Evolutionary conservation across 2,329 filamentous ascomycete genomes (phyloP), one percentile per base, ranked within the genome.

Genomic region (Macrophomina phaseolina): DNA sequence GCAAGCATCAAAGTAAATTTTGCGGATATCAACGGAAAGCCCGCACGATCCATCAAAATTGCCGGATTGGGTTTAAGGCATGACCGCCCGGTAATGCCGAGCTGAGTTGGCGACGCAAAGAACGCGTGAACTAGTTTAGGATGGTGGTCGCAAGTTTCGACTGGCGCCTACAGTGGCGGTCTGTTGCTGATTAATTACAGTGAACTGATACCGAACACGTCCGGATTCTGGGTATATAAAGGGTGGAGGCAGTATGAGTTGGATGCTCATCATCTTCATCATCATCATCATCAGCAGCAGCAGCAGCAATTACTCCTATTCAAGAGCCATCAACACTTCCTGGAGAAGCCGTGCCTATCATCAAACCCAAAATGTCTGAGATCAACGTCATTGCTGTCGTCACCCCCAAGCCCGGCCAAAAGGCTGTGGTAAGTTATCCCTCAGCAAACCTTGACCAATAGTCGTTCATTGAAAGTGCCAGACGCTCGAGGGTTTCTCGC

Each of bases 311-410:
- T 23, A 23, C 23, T 5, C 1, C 28, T 16, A n/a, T 11, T 16
- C 49, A 36, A 16, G 28, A 12, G 11, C 48, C 8, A 4, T 53
- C 11, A 3, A n/a, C 12, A 34, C 30, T 53, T 53, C 49, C 14
- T 45, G 28, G 14, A 53, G 49, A 53, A 53, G 49, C n/a, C 23
- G 23, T 3, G 23, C 23, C 23, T 23, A 23, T 2, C n/a, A 16
- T 8, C 28, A 45, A 14, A 53, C 30, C 16, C 49, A 53, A 14
- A 14, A 53, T 53, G 49, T 53, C 49, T 53, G 49, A 53, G 14
- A n/a, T 53, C 30, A 34, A 30, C 49, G 49, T 53, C 30, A 53
- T 53, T n/a, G 49, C 49, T 16, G 28, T 53, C 49, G 11, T 53
- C 49, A 53, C 49, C 16, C 49, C 49, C 30, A 53, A 53, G 49